Conservation (phyloP, 768 basidiomycete genomes). For the Boletus pseudo-olivaceus region DNA sequence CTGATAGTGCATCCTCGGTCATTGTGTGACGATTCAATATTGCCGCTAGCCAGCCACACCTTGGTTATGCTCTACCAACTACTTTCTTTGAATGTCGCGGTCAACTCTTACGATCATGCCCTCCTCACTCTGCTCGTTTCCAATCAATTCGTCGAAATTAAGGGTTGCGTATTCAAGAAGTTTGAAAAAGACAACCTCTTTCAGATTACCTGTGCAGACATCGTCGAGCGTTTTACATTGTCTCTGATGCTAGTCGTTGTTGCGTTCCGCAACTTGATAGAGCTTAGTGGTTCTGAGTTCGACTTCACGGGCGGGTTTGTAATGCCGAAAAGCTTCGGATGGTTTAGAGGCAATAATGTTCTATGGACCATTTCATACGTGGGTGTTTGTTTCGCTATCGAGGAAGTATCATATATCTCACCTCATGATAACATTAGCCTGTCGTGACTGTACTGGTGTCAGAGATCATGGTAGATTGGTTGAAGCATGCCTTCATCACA, state of each 20-base stretch:
- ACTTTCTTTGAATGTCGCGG: slow-evolving; percentile 91
- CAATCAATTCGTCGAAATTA: slow-evolving; percentile 99
- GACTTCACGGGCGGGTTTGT: slow-evolving; percentile 67
- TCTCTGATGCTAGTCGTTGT: slow-evolving; percentile 88
- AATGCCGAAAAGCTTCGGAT: slow-evolving; percentile 80
- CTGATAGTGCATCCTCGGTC: neutral
- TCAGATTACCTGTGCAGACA: slow-evolving; percentile 98
- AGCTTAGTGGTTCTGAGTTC: slow-evolving; percentile 88
- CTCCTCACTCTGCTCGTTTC: slow-evolving; percentile 91
- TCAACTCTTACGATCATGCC: slow-evolving; percentile 97
- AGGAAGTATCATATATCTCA: neutral
- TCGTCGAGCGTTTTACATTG: slow-evolving; percentile 95
- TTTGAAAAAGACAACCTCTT: slow-evolving; percentile 99
- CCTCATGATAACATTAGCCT: slow-evolving; percentile 50
- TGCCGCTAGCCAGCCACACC: slow-evolving; percentile 68
- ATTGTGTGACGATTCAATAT: neutral
- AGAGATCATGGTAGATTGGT: slow-evolving; percentile 95
- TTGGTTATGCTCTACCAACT: slow-evolving; percentile 97
- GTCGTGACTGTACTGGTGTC: slow-evolving; percentile 87
- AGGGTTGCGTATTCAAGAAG: slow-evolving; percentile 98
- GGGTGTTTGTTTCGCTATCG: slow-evolving; percentile 26
- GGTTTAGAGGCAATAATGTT: slow-evolving; percentile 75
- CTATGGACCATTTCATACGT: slow-evolving; percentile 91
- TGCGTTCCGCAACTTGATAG: slow-evolving; percentile 91
- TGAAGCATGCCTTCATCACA: slow-evolving; percentile 98